Base-by-base conservation (phyloP, 2,329 filamentous ascomycete genomes). In the Huntiella moniliformis region DNA sequence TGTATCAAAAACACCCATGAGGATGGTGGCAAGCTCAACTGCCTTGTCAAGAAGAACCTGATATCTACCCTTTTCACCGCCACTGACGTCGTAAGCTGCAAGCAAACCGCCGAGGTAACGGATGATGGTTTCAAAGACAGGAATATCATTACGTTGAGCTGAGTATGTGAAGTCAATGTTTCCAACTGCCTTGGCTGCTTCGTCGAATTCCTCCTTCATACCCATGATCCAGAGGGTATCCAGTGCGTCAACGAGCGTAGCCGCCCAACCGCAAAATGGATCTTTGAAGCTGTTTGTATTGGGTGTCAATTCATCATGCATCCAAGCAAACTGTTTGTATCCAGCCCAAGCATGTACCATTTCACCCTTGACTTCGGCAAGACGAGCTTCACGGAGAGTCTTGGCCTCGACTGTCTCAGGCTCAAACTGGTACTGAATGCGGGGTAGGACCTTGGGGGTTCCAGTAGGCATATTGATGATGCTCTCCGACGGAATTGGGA, bases 51-150 rank as follows among this genome's bases (percentile, higher is more conserved):
- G 67, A 8, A 93, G 67, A 17, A 80, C 66, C 15, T 69, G 62
- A 55, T 93, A 80, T 11, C 63, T 55, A 34, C 68, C 67, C 5
- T 61, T 55, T 34, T 61, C 54, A 5, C 72, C 75, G 13, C 73
- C 80, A 44, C 82, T 87, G 47, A 95, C 69, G 62, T 96, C 88
- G 58, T 88, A 95, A 5, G 87, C 87, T 35, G 77, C 77, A 37
- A 95, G 57, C 38, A 96, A 65, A 1, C 88, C 88, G 31, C 88
- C 88, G 4, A 96, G 68, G 55, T 95, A 94, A 44, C 88, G 76
- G 56, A 96, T 95, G 8, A 79, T 83, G 1, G 86, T 92, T 61
- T 95, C 87, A 54, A 95, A 95, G 5, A 93, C 70, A n/a, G 85
- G 86, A 39, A 95, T 91, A 41, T 82, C 73, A 34, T 62, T 58